Percentiles rank a stretch among this genome's conserved stretches.
Conservation (phyloP, 2,329 filamentous ascomycete species). For the Elsinoe ampelina region DNA sequence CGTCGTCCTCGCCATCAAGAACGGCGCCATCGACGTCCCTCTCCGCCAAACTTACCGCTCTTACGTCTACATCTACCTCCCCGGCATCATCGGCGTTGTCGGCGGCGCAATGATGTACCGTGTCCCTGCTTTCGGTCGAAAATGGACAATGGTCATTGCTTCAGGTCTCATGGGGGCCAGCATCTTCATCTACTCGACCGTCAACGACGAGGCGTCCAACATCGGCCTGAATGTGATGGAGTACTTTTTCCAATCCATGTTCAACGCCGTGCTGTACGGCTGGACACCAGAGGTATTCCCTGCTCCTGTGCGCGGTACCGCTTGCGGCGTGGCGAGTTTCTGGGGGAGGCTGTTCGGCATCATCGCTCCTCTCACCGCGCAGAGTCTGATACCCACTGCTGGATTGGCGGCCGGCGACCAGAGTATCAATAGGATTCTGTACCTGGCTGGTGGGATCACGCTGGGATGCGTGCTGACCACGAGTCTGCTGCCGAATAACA, state of each 20-base stretch:
- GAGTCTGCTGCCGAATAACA: slow-evolving; percentile 37
- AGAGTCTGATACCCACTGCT: slow-evolving; percentile 29
- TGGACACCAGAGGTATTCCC: slow-evolving; percentile 46
- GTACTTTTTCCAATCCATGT: slow-evolving; percentile 45
- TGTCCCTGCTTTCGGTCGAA: slow-evolving; percentile 35
- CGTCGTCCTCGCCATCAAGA: slow-evolving; percentile 44
- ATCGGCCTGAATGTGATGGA: slow-evolving; percentile 44
- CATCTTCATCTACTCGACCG: slow-evolving; percentile 37
- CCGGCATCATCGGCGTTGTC: slow-evolving; percentile 43
- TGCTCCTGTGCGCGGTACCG: slow-evolving; percentile 42
- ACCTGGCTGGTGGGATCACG: slow-evolving; percentile 47
- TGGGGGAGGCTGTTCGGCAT: slow-evolving; percentile 52
- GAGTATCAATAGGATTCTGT: slow-evolving; percentile 43
- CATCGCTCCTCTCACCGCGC: slow-evolving; percentile 47
- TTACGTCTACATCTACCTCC: slow-evolving; percentile 47
- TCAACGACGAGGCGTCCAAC: slow-evolving; percentile 38
- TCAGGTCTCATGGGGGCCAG: slow-evolving; percentile 35
- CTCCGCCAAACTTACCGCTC: slow-evolving; percentile 42
- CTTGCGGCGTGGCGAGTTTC: slow-evolving; percentile 49
- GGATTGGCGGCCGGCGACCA: slow-evolving; percentile 19
- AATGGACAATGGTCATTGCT: slow-evolving; percentile 38
- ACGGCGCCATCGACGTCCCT: slow-evolving; percentile 36
- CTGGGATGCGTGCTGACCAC: slow-evolving; percentile 45
- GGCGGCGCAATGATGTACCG: slow-evolving; percentile 42
- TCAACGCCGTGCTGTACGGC: slow-evolving; percentile 44